Percentiles rank a stretch among this genome's conserved stretches.
Evolutionary conservation across 2,329 filamentous ascomycete genomes (phyloP).

Genomic region (Penicillium aurantiogriseum): DNA sequence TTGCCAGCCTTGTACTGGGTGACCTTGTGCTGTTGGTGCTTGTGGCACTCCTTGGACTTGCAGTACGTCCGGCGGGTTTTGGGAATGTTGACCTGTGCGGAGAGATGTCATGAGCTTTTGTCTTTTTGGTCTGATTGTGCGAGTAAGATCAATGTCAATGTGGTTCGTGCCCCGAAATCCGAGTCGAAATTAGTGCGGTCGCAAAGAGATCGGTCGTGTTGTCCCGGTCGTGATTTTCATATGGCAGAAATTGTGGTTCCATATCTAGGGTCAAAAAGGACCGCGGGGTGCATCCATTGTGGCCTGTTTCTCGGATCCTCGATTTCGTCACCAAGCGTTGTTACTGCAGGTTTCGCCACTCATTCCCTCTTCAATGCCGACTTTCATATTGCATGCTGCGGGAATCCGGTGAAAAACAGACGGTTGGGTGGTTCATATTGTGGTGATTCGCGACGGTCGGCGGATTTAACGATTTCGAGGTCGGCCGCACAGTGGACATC

Average conservation of each 20-base stretch:
- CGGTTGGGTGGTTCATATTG: background rate
- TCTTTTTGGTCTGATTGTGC: slow-evolving; percentile 1
- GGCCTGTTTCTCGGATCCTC: background rate
- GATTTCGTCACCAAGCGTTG: background rate
- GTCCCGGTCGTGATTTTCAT: background rate
- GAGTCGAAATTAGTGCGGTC: slow-evolving; percentile 6
- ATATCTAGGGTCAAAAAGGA: background rate
- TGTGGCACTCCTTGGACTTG: slow-evolving; percentile 93
- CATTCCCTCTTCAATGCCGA: background rate
- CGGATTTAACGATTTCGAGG: slow-evolving; percentile 18
- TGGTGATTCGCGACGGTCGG: slow-evolving; percentile 13
- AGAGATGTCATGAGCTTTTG: slow-evolving; percentile 28
- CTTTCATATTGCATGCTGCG: background rate
- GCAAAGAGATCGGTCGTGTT: slow-evolving; percentile 1
- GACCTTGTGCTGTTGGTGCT: slow-evolving; percentile 89
- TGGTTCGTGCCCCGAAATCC: slow-evolving; percentile 11
- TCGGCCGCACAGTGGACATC: slow-evolving; percentile 19
- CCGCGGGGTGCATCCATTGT: background rate
- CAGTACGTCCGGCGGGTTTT: slow-evolving; percentile 97
- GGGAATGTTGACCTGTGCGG: slow-evolving; percentile 85
- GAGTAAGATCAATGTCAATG: slow-evolving; percentile 8
- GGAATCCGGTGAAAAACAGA: background rate
- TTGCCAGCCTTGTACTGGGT: slow-evolving; percentile 98
- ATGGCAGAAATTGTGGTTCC: background rate
- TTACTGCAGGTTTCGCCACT: slow-evolving; percentile 1